phyloP scores from a whole-genome alignment of 2,329 filamentous ascomycete species.

The Penicillium sp. region DNA sequence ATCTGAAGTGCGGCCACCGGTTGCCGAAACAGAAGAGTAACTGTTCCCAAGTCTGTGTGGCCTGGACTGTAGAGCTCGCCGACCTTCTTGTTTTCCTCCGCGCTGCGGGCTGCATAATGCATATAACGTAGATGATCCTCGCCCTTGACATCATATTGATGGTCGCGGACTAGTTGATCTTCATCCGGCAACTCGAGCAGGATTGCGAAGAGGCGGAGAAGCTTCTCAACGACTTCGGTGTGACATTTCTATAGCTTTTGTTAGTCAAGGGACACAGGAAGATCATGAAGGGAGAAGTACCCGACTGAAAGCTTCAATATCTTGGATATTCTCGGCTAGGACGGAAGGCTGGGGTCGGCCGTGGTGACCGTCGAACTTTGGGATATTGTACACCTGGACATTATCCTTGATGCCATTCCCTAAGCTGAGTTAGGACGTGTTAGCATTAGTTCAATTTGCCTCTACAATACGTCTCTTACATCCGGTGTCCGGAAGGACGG shows the following conservation, averaged over 20 bases:
- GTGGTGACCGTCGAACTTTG: constrained; percentile 54
- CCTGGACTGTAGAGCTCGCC: constrained; percentile 48
- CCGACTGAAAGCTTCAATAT: constrained; percentile 57
- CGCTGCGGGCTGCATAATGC: constrained; percentile 53
- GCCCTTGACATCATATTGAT: constrained; percentile 57
- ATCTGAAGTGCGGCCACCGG: constrained; percentile 59
- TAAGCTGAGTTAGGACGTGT: constrained; percentile 18
- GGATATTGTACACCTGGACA: constrained; percentile 59
- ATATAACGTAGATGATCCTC: constrained; percentile 64
- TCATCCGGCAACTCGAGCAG: constrained; percentile 60
- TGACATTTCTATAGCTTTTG: constrained; percentile 27
- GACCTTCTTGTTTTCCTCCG: constrained; percentile 48
- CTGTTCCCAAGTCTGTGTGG: constrained; percentile 57
- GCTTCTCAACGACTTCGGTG: constrained; percentile 34
- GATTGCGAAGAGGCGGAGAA: constrained; percentile 60
- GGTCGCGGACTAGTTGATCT: constrained; percentile 54
- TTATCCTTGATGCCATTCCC: constrained; percentile 52
- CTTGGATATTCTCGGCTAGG: constrained; percentile 49
- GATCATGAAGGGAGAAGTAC: background rate
- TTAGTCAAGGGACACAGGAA: background rate
- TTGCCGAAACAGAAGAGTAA: constrained; percentile 59
- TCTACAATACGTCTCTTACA: constrained; percentile 21
- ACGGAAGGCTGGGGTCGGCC: constrained; percentile 48
- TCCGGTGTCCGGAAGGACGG: constrained; percentile 46
- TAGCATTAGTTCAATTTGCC: constrained; percentile 1